phyloP scores from a whole-genome alignment of 2,329 filamentous ascomycete genomes.

The Akanthomyces uredinophilus region DNA sequence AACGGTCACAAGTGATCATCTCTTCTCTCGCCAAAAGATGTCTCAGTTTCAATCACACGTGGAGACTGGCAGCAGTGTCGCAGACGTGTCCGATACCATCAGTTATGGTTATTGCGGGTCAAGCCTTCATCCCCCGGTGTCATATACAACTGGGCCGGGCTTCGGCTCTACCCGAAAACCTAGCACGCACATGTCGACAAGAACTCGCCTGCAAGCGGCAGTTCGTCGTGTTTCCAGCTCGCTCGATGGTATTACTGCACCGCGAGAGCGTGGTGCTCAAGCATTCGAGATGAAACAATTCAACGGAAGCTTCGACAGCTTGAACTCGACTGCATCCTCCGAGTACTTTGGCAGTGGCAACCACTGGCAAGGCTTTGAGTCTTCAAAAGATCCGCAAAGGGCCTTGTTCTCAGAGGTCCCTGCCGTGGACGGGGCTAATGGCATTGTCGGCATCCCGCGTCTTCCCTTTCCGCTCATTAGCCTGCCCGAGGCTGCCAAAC shows the following conservation, averaged over 20 bases:
- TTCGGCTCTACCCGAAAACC: not conserved
- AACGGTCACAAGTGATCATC: slow-evolving; percentile 30
- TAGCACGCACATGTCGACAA: not conserved
- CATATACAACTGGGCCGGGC: not conserved
- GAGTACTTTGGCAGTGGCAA: slow-evolving; percentile 10
- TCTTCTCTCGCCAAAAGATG: not conserved
- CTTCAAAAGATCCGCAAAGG: slow-evolving; percentile 2
- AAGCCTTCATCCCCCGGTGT: not conserved
- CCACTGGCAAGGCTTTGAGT: slow-evolving; percentile 8
- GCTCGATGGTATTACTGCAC: not conserved
- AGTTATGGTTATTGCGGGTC: not conserved
- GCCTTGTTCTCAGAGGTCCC: not conserved
- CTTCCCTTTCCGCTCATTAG: slow-evolving; percentile 34
- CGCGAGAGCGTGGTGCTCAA: slow-evolving; percentile 4
- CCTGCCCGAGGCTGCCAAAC: slow-evolving; percentile 31
- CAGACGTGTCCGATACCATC: slow-evolving; percentile 37
- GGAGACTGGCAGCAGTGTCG: slow-evolving; percentile 38
- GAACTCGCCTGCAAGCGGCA: slow-evolving; percentile 1
- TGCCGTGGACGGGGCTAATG: not conserved
- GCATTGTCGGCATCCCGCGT: slow-evolving; percentile 19
- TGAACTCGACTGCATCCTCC: slow-evolving; percentile 24
- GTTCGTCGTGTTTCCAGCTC: slow-evolving; percentile 14
- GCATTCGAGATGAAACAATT: slow-evolving; percentile 22
- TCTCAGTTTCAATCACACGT: not conserved
- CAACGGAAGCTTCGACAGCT: slow-evolving; percentile 27